These are phyloP conservation scores for Wickerhamiella brachini DNA, from an alignment of 805 yeast species.

Conservation along the genomic window DNA sequence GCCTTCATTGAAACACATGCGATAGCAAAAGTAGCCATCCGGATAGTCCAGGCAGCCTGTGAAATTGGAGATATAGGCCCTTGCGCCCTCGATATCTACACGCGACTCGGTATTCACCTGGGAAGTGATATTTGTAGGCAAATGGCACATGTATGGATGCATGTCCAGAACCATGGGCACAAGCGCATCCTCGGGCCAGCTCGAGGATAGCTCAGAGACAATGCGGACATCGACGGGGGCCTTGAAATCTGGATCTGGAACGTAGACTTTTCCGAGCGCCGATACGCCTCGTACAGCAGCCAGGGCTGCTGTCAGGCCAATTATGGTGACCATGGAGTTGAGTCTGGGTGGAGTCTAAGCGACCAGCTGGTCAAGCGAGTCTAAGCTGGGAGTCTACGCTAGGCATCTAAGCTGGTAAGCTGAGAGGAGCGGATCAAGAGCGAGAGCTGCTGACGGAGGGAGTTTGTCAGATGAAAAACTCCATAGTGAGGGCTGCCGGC, in stretches of 20 bases:
- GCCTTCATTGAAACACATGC: conserved; percentile 35
- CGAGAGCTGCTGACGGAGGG: background rate
- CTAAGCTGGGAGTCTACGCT: too few species aligned
- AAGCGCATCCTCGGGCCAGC: background rate
- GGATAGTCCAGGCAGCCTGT: conserved; percentile 18
- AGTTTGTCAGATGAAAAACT: conserved; percentile 1
- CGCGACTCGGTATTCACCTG: background rate
- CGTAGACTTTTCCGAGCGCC: background rate
- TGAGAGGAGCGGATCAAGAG: too few species aligned
- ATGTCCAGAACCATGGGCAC: background rate
- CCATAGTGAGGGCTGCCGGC: conserved; percentile 5
- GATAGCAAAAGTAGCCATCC: conserved; percentile 42
- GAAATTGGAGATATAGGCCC: conserved; percentile 29
- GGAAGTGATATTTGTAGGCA: background rate
- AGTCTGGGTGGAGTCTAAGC: too few species aligned
- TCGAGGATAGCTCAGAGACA: background rate
- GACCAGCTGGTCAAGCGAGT: too few species aligned
- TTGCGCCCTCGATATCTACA: conserved; percentile 29
- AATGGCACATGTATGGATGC: conserved; percentile 1
- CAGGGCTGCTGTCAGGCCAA: background rate
- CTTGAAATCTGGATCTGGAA: background rate
- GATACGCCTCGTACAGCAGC: background rate
- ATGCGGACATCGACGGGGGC: background rate
- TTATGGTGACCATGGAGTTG: background rate
- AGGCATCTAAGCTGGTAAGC: too few species aligned